phyloP scores from a whole-genome alignment of 345 rosid species.

The Arabidopsis suecica region DNA sequence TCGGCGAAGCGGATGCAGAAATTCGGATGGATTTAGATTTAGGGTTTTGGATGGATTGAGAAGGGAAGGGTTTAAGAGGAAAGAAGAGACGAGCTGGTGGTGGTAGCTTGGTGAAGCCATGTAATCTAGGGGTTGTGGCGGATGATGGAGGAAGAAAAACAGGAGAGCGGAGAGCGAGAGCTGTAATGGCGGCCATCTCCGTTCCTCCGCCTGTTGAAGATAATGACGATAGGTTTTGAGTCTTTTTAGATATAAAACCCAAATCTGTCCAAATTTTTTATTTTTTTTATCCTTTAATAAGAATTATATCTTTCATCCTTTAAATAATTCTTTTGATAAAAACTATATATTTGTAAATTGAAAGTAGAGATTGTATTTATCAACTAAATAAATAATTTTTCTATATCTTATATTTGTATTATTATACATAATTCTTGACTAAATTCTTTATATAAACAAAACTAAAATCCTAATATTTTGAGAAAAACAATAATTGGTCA shows the following conservation, averaged over 20 bases:
- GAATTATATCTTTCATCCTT: not conserved
- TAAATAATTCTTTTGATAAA: not conserved
- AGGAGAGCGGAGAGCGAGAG: slow-evolving; percentile 24
- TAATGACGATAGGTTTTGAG: slow-evolving; percentile 1
- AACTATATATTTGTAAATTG: no score
- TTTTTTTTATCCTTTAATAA: not conserved
- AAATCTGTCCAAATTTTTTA: not conserved
- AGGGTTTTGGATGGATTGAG: slow-evolving; percentile 25
- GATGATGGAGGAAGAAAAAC: not conserved
- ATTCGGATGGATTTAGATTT: slow-evolving; percentile 22
- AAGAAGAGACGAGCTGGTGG: slow-evolving; percentile 9
- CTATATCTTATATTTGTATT: no score
- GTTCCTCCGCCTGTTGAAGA: slow-evolving; percentile 30
- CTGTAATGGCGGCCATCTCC: slow-evolving; percentile 30
- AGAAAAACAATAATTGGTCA: not conserved
- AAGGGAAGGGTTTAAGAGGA: not conserved
- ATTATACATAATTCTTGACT: not conserved
- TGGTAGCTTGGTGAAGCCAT: slow-evolving; percentile 1
- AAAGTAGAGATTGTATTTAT: no score
- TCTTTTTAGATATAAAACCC: not conserved
- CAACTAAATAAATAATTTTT: no score
- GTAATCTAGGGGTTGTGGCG: slow-evolving; percentile 15
- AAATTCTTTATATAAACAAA: not conserved
- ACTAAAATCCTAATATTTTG: not conserved
- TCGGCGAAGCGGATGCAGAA: slow-evolving; percentile 9